phyloP scores from a whole-genome alignment of 2,329 filamentous ascomycete genomes.

The Calonectria pseudoturangicola region DNA sequence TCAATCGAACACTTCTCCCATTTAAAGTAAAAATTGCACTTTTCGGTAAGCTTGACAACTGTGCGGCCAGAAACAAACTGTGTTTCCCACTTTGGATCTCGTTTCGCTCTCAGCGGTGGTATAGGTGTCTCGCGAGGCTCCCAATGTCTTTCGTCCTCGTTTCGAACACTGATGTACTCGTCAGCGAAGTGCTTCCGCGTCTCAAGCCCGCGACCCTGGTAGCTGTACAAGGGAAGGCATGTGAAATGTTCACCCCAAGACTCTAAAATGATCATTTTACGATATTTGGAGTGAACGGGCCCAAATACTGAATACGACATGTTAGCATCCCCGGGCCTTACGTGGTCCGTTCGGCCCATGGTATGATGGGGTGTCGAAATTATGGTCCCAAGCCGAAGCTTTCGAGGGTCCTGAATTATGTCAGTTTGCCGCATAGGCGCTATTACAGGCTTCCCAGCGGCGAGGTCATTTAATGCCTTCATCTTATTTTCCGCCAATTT shows the following conservation, averaged over 20 bases:
- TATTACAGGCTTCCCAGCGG: slow-evolving; percentile 32
- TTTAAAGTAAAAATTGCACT: slow-evolving; percentile 11
- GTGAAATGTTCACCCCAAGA: slow-evolving; percentile 44
- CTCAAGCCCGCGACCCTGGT: slow-evolving; percentile 45
- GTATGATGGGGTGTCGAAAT: slow-evolving; percentile 48
- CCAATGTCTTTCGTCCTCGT: slow-evolving; percentile 17
- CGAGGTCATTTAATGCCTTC: slow-evolving; percentile 1
- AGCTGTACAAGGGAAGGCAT: slow-evolving; percentile 49
- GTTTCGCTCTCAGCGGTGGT: slow-evolving; percentile 35
- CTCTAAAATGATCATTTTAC: slow-evolving; percentile 50
- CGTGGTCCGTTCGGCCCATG: slow-evolving; percentile 31
- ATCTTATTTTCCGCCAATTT: neutral
- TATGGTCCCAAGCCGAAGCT: slow-evolving; percentile 43
- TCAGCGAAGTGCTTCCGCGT: slow-evolving; percentile 26
- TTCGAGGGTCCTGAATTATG: neutral
- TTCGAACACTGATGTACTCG: slow-evolving; percentile 50
- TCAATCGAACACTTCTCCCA: slow-evolving; percentile 47
- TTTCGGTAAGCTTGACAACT: slow-evolving; percentile 49
- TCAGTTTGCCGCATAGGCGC: slow-evolving; percentile 41
- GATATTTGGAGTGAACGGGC: slow-evolving; percentile 50
- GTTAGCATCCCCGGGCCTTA: slow-evolving; percentile 32
- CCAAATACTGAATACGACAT: slow-evolving; percentile 41
- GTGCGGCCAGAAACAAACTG: slow-evolving; percentile 40
- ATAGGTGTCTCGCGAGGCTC: slow-evolving; percentile 7
- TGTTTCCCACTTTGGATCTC: slow-evolving; percentile 32